These are phyloP conservation scores for Colletotrichum sp. DNA, from an alignment of 2,329 filamentous ascomycete genomes.

Conservation along the genomic window DNA sequence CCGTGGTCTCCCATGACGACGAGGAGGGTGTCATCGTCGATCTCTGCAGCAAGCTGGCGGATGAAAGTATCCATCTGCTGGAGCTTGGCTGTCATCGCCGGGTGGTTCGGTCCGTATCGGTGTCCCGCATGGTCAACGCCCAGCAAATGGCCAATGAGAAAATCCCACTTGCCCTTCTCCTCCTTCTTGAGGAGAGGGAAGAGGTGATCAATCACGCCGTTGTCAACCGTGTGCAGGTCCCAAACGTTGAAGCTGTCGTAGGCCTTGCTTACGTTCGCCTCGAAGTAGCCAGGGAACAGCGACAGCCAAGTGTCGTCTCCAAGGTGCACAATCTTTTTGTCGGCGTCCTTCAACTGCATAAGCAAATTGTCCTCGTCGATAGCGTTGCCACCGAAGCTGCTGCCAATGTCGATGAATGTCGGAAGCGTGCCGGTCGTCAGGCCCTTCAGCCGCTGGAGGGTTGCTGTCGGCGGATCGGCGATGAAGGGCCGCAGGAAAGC, in stretches of 20 bases:
- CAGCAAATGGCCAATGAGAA: conserved; percentile 92
- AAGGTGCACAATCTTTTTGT: conserved; percentile 83
- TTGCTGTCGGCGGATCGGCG: conserved; percentile 93
- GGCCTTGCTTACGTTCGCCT: conserved; percentile 81
- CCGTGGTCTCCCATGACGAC: conserved; percentile 99
- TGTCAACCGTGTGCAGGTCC: conserved; percentile 96
- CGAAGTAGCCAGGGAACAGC: conserved; percentile 92
- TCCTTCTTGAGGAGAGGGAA: conserved; percentile 77
- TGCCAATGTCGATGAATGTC: conserved; percentile 92
- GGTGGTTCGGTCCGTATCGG: conserved; percentile 91
- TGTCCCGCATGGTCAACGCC: conserved; percentile 98
- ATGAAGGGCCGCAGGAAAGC: conserved; percentile 95
- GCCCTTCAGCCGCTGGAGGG: conserved; percentile 89
- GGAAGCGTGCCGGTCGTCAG: conserved; percentile 94
- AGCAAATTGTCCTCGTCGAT: conserved; percentile 90
- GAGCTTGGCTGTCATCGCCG: conserved; percentile 89
- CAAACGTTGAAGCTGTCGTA: conserved; percentile 99
- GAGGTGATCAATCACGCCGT: conserved; percentile 90
- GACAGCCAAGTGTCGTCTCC: conserved; percentile 98
- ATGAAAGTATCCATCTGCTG: conserved; percentile 89
- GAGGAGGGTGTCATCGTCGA: conserved; percentile 87
- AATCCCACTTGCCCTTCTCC: conserved; percentile 79
- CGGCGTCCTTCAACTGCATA: conserved; percentile 68
- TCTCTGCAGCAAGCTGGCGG: conserved; percentile 68
- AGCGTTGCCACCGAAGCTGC: conserved; percentile 92